phyloP scores from a whole-genome alignment of 108 stramenopile species.

The Cyclotella choctawhatcheeana region DNA sequence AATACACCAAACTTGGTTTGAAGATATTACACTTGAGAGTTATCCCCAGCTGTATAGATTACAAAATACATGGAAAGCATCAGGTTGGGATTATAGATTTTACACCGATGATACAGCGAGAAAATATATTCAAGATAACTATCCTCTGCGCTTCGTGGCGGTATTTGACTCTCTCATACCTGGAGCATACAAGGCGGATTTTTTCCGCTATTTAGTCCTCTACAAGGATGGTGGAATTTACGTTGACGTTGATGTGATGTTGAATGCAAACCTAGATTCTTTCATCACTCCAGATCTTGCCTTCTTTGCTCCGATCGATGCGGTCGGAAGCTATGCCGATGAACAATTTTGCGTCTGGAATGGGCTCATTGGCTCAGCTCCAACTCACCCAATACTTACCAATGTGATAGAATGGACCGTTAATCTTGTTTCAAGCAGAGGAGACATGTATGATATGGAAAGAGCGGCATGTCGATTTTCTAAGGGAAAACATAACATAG shows the following conservation, averaged over 20 bases:
- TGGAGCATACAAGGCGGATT: conserved; percentile 68
- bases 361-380: conserved; percentile 63
- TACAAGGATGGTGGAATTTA: conserved; percentile 66
- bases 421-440: conserved; percentile 51
- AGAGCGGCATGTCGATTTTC: conserved; percentile 40
- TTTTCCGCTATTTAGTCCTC: conserved; percentile 67
- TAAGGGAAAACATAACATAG: conserved; percentile 26
- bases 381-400: conserved; percentile 59
- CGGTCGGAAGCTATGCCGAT: conserved; percentile 48
- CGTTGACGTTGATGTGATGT: conserved; percentile 66
- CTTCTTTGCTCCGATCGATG: conserved; percentile 65
- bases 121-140: conserved; percentile 46
- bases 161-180: conserved; percentile 50
- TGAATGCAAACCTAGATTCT: conserved; percentile 59
- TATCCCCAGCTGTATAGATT: conserved; percentile 59
- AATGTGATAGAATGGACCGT: conserved; percentile 63
- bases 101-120: conserved; percentile 48
- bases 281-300: conserved; percentile 57
- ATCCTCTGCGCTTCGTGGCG: conserved; percentile 48
- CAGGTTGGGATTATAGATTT: conserved; percentile 60
- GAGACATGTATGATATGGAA: conserved; percentile 64
- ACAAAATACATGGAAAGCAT: conserved; percentile 51
- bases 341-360: conserved; percentile 68
- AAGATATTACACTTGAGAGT: conserved; percentile 47
- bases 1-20: conserved; percentile 74